A percentile compares a stretch with the other conserved stretches of the same genome.
Conservation (phyloP, 2,329 filamentous ascomycete genomes). For the Aurifilum marmelostoma region DNA sequence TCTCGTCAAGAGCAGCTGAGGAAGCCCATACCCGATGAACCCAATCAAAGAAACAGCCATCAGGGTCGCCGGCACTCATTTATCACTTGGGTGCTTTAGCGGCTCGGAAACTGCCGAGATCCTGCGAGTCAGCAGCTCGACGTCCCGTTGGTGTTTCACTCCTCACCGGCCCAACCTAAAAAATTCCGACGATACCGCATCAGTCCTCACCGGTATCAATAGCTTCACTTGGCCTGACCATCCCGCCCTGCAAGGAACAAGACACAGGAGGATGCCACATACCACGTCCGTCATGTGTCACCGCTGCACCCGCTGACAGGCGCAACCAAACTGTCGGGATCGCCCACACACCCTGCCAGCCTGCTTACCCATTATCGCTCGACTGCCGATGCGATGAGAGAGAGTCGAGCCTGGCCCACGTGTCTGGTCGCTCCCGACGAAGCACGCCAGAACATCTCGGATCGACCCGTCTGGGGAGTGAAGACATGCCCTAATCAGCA, state of each 20-base stretch:
- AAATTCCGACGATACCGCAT: conserved; percentile 15
- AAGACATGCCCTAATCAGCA: not conserved
- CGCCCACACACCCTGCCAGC: conserved; percentile 18
- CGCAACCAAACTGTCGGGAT: conserved; percentile 24
- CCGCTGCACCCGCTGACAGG: conserved; percentile 18
- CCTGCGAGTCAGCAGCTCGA: conserved; percentile 10
- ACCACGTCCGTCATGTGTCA: conserved; percentile 27
- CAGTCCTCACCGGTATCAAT: conserved; percentile 27
- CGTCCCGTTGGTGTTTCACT: conserved; percentile 20
- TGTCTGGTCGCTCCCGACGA: not conserved
- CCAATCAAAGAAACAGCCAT: not conserved
- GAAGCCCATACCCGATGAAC: not conserved
- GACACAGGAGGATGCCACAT: conserved; percentile 16
- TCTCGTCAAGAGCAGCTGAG: not conserved
- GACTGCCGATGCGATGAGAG: conserved; percentile 21
- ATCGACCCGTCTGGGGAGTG: conserved; percentile 9
- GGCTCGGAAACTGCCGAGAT: conserved; percentile 27
- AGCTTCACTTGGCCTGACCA: conserved; percentile 20
- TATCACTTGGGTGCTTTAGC: conserved; percentile 11
- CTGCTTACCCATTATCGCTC: conserved; percentile 8
- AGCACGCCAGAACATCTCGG: conserved; percentile 7
- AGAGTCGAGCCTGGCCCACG: conserved; percentile 9
- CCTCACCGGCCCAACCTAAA: conserved; percentile 16
- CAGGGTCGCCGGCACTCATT: conserved; percentile 7
- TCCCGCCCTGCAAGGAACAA: conserved; percentile 27